Evolutionary conservation across 2,329 filamentous ascomycete species (phyloP), one percentile per base, ranked within the genome.

Genomic region (Epicoccum sorghinum): DNA sequence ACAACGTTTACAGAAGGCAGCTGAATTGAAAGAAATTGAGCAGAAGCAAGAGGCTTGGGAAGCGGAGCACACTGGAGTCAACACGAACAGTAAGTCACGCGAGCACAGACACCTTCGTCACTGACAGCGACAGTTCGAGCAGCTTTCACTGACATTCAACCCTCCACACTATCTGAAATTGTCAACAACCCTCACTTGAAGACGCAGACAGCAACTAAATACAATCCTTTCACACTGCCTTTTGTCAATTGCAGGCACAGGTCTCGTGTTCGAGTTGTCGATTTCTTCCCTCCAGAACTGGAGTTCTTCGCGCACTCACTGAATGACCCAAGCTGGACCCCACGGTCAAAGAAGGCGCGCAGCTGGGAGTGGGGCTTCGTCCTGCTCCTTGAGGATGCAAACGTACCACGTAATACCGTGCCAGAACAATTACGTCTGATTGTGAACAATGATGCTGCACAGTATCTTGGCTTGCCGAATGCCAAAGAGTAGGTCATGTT

Each of bases 331-430:
- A 64, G 57, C 18, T 75, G 73, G 61, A 67, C 67, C 44, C 43
- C 56, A 27, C 51, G 54, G 47, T 44, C 72, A 7, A 57, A 61
- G 18, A 81, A 86, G 25, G 30, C 76, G 44, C 81, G 83, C 32
- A 49, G 72, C 7, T 96, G 91, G 89, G 86, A 95, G 72, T 97
- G 93, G 93, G 83, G 84, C 12, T 97, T 97, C 73, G 85, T 84
- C 22, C 80, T 98, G 23, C 80, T 89, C 10, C 83, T 97, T 1
- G 89, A 96, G 73, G 90, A 93, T 60, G 86, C 83, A 0, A 71
- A 76, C 23, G 35, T 65, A 8, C 56, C 66, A 7, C 56, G 61
- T 4, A 62, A 29, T 68, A 76, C 39, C 30, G 53, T 56, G 2
- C 60, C 66, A 3, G 59, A 66, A 22, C 61, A 79, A 25, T 69